Percentiles rank a stretch among this genome's conserved stretches.
phyloP scores from a whole-genome alignment of 257 asterid species.

The Nemophila menziesii region DNA sequence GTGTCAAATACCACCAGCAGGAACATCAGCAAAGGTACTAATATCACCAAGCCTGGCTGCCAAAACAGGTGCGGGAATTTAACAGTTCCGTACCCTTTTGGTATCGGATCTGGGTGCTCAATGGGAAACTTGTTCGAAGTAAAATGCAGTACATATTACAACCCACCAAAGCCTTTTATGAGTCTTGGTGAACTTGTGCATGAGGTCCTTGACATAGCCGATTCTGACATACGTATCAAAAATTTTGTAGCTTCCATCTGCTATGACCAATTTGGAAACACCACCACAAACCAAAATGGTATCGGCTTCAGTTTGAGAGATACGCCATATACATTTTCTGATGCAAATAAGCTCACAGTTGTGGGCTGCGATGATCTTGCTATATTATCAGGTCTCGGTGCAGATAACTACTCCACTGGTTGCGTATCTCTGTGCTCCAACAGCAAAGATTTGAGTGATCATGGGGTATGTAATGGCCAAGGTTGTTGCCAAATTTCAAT shows the following conservation, averaged over 20 bases:
- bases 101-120: conserved; percentile 14
- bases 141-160: conserved; percentile 5
- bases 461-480: conserved; percentile 32
- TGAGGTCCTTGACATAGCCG: conserved; percentile 10
- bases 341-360: conserved; percentile 22
- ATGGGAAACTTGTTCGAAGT: conserved; percentile 1
- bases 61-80: conserved; percentile 15
- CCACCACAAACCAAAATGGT: background rate
- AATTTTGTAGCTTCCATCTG: conserved; percentile 9
- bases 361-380: conserved; percentile 46
- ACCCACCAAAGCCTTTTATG: conserved; percentile 11
- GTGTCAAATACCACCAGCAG: background rate
- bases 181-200: background rate
- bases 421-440: conserved; percentile 28
- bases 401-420: conserved; percentile 21
- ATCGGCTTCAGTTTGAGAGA: background rate
- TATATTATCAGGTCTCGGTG: conserved; percentile 7
- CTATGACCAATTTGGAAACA: conserved; percentile 7
- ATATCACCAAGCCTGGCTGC: conserved; percentile 18
- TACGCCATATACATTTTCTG: conserved; percentile 24
- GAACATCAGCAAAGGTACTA: conserved; percentile 2
- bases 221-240: conserved; percentile 4
- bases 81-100: conserved; percentile 21
- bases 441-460: conserved; percentile 18
- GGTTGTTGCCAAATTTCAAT: conserved; percentile 49